These are phyloP conservation scores for Aspergillus floridensis DNA, from an alignment of 2,329 filamentous ascomycete species.

Conservation along the genomic window DNA sequence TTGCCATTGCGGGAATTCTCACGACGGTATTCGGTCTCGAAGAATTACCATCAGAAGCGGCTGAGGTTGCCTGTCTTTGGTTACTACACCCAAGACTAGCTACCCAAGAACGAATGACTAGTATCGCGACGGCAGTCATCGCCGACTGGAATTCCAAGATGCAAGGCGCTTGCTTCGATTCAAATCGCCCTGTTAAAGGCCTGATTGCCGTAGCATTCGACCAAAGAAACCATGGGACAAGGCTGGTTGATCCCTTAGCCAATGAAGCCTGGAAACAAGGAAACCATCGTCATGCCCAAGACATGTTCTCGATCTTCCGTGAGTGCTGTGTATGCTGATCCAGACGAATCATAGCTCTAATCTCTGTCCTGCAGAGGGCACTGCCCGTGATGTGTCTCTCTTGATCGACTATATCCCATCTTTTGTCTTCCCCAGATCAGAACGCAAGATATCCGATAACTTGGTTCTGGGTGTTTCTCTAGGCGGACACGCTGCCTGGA, in stretches of 20 bases:
- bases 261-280: slow-evolving; percentile 79
- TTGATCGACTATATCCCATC: slow-evolving; percentile 76
- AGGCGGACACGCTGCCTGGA: slow-evolving; percentile 86
- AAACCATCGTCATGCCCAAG: slow-evolving; percentile 78
- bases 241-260: slow-evolving; percentile 63
- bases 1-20: slow-evolving; percentile 74
- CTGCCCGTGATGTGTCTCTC: slow-evolving; percentile 69
- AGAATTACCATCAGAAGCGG: slow-evolving; percentile 61
- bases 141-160: slow-evolving; percentile 61
- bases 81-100: slow-evolving; percentile 78
- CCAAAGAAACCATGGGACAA: slow-evolving; percentile 84
- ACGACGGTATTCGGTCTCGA: slow-evolving; percentile 77
- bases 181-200: slow-evolving; percentile 46
- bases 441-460: slow-evolving; percentile 57
- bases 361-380: slow-evolving; percentile 52
- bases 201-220: slow-evolving; percentile 84
- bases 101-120: slow-evolving; percentile 69
- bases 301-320: slow-evolving; percentile 81
- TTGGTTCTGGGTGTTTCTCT: slow-evolving; percentile 79
- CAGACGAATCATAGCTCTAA: neutral
- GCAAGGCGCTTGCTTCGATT: slow-evolving; percentile 28
- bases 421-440: slow-evolving; percentile 62
- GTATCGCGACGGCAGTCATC: slow-evolving; percentile 67
- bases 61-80: slow-evolving; percentile 76
- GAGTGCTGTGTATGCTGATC: slow-evolving; percentile 34